A percentile compares a stretch with the other conserved stretches of the same genome.
Evolutionary conservation across 805 yeast species (phyloP).

Genomic region (Ascoidea asiatica): DNA sequence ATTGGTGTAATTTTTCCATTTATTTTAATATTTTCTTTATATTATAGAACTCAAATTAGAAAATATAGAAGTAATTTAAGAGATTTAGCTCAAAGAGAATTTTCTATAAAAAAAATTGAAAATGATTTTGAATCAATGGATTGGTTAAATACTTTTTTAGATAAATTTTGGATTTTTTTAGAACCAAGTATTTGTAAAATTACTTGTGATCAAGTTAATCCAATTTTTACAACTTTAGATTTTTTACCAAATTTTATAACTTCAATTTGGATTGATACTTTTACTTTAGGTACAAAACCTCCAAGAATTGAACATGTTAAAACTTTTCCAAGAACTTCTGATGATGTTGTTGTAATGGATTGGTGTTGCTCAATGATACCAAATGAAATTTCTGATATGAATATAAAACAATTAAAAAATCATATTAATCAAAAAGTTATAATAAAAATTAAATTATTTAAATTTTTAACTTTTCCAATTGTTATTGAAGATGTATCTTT

Average conservation of each 20-base stretch:
- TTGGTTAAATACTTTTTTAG: slow-evolving; percentile 84
- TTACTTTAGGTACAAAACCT: slow-evolving; percentile 92
- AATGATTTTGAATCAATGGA: slow-evolving; percentile 89
- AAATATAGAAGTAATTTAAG: slow-evolving; percentile 64
- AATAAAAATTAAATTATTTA: slow-evolving; percentile 72
- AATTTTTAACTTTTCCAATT: slow-evolving; percentile 59
- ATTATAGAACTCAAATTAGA: slow-evolving; percentile 75
- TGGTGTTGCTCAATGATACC: slow-evolving; percentile 92
- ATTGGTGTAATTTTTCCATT: slow-evolving; percentile 73
- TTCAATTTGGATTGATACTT: slow-evolving; percentile 71
- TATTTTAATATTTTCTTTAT: slow-evolving; percentile 43
- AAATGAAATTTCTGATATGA: slow-evolving; percentile 74
- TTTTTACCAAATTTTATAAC: slow-evolving; percentile 71
- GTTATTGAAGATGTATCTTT: slow-evolving; percentile 72
- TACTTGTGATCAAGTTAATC: slow-evolving; percentile 77
- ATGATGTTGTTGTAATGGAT: slow-evolving; percentile 94
- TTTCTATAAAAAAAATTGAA: slow-evolving; percentile 69
- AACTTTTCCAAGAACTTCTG: slow-evolving; percentile 79
- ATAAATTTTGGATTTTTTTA: slow-evolving; percentile 81
- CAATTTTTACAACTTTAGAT: slow-evolving; percentile 63
- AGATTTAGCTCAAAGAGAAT: slow-evolving; percentile 76
- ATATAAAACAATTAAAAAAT: slow-evolving; percentile 72
- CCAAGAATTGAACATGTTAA: slow-evolving; percentile 86
- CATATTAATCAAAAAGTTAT: slow-evolving; percentile 73
- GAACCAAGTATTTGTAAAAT: slow-evolving; percentile 85